These are phyloP conservation scores for Phytophthora crassamura DNA, from an alignment of 352 stramenopile genomes.

Conservation along the genomic window DNA sequence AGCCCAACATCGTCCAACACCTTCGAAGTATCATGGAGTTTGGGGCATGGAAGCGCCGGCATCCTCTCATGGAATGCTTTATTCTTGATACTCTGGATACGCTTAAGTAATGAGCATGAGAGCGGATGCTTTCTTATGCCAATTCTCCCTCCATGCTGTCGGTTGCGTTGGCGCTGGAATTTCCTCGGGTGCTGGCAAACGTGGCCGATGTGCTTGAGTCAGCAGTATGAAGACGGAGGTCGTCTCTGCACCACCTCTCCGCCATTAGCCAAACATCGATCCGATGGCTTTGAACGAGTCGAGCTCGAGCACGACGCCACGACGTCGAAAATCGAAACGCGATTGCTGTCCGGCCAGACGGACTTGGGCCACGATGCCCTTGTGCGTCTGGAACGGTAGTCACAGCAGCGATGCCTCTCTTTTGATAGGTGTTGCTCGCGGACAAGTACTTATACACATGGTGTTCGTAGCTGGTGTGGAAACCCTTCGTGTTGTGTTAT, in stretches of 20 bases:
- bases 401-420: conserved; percentile 1
- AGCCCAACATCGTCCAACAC: too few species aligned
- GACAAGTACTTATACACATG: too few species aligned
- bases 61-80: too few species aligned
- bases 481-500: background rate
- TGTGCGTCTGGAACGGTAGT: conserved; percentile 6
- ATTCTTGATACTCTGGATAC: background rate
- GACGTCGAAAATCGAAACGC: background rate
- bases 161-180: conserved; percentile 3
- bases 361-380: background rate
- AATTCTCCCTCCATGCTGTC: background rate
- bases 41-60: too few species aligned
- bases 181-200: conserved; percentile 13
- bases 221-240: background rate
- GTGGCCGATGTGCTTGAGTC: conserved; percentile 9
- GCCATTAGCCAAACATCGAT: background rate
- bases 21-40: background rate
- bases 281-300: background rate
- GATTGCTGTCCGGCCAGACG: conserved; percentile 17
- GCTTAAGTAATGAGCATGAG: background rate
- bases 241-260: too few species aligned
- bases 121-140: conserved; percentile 16
- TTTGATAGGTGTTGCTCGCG: conserved; percentile 3
- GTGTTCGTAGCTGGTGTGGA: background rate
- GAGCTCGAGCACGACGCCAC: background rate